Base-by-base conservation (phyloP, 129 eudicot genomes). In the Flaveria ramosissima region DNA sequence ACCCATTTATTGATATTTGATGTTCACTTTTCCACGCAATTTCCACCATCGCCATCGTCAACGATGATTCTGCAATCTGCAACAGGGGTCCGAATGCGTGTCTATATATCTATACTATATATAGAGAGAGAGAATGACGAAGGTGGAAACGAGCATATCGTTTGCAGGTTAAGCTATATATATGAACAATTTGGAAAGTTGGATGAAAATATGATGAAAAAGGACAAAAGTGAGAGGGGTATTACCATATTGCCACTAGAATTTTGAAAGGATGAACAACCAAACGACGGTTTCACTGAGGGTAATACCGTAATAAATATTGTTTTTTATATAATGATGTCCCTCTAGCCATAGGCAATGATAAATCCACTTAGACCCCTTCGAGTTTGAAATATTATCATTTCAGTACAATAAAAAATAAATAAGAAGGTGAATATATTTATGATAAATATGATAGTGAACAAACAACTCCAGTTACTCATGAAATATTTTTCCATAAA, bases 241-340 rank as follows among this genome's bases (percentile, higher is more conserved):
- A 17, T 68, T 68, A 68, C 72, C 0, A 68, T 19, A 68, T 68
- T 42, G 72, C 72, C 72, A 42, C n/a, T 42, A 9, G 53, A 19
- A 7, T 9, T 68, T 42, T 42, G 9, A 20, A 43, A 23, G 8
- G 8, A 1, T 21, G 9, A 59, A 26, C 36, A 59, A 24, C 13
- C 21, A 2, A n/a, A 9, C 6, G 4, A 59, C 21, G 23, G 6
- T 21, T 59, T 59, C 16, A 23, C 7, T 0, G 7, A 59, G 66
- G 66, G n/a, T 59, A 20, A 9, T 23, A 59, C 15, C 6, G 65
- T 4, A 23, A 59, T 0, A 21, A 24, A 56, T 7, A 9, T 6
- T 0, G 8, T 9, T 20, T 56, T 56, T 57, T 2, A 2, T 9
- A 7, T 17, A 11, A 20, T 57, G 63, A 57, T 57, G 5, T 57